Evolutionary conservation across 164 flowering plant species (phyloP).

Genomic region (Aristolochia fimbriata): DNA sequence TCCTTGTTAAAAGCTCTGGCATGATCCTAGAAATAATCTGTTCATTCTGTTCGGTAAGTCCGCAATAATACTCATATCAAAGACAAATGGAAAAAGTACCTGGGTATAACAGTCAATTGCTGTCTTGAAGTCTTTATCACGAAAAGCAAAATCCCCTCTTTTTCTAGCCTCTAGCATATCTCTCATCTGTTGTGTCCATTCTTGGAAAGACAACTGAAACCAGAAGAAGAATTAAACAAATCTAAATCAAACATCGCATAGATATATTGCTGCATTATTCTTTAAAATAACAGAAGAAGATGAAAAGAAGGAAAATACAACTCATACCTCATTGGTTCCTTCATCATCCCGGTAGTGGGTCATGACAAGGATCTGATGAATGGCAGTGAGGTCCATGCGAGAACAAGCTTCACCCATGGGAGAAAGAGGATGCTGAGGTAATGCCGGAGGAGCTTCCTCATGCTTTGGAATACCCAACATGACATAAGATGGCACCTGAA

Average conservation of each 20-base stretch:
- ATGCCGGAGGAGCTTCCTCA: conserved; percentile 70
- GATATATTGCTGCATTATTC: neutral
- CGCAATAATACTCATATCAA: too few relatives aligned
- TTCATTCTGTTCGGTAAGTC: too few relatives aligned
- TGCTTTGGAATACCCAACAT: conserved; percentile 83
- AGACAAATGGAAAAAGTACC: conserved; percentile 25
- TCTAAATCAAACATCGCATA: neutral
- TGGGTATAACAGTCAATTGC: conserved; percentile 91
- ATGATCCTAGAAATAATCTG: too few relatives aligned
- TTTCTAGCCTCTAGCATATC: conserved; percentile 97
- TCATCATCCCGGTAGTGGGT: conserved; percentile 91
- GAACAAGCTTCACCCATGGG: conserved; percentile 97
- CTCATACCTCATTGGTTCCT: conserved; percentile 87
- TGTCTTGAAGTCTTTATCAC: conserved; percentile 81
- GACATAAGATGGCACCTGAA: conserved; percentile 77
- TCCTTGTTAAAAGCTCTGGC: too few relatives aligned
- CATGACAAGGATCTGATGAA: conserved; percentile 79
- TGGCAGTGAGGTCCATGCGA: conserved; percentile 92
- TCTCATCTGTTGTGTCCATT: conserved; percentile 99
- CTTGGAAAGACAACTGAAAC: conserved; percentile 89
- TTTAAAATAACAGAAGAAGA: neutral
- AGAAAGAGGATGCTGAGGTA: conserved; percentile 59
- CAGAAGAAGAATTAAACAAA: neutral
- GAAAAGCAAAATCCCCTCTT: conserved; percentile 91
- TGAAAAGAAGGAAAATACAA: neutral